phyloP scores from a whole-genome alignment of 257 asterid genomes.

The Echium plantagineum region DNA sequence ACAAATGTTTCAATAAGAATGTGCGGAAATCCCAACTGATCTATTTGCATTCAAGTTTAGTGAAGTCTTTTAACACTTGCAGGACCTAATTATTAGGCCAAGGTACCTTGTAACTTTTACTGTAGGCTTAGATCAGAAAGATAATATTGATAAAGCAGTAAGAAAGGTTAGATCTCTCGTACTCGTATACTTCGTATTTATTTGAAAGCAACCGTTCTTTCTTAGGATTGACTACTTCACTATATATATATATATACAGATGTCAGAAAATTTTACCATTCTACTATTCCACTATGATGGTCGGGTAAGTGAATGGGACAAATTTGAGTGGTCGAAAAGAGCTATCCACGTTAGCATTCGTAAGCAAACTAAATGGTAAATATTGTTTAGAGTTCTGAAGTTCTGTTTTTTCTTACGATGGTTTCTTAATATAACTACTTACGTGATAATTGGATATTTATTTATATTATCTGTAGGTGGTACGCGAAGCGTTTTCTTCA shows the following conservation, averaged over 20 bases:
- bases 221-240: slow-evolving; percentile 8
- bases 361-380: slow-evolving; percentile 88
- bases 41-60: slow-evolving; percentile 4
- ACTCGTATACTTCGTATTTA: not conserved
- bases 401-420: not conserved
- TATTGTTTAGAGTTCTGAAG: slow-evolving; percentile 1
- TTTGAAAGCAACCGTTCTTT: not conserved
- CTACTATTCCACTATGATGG: slow-evolving; percentile 89
- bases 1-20: not conserved
- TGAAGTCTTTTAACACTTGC: slow-evolving; percentile 13
- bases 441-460: not conserved
- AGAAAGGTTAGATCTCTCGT: slow-evolving; percentile 40
- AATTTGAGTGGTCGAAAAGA: slow-evolving; percentile 79
- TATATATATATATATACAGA: slow-evolving; percentile 29
- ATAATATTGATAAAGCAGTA: slow-evolving; percentile 77
- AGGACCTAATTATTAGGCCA: slow-evolving; percentile 73
- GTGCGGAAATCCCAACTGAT: no score
- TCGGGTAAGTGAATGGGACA: slow-evolving; percentile 85
- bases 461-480: slow-evolving; percentile 45
- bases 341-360: slow-evolving; percentile 70
- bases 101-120: slow-evolving; percentile 84
- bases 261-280: slow-evolving; percentile 76
- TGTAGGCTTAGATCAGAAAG: slow-evolving; percentile 68
- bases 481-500: slow-evolving; percentile 85
- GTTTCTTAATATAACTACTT: not conserved